Percentiles rank a stretch among this genome's conserved stretches.
Evolutionary conservation across 768 basidiomycete species (phyloP).

Genomic region (Strobilomyces confusus): DNA sequence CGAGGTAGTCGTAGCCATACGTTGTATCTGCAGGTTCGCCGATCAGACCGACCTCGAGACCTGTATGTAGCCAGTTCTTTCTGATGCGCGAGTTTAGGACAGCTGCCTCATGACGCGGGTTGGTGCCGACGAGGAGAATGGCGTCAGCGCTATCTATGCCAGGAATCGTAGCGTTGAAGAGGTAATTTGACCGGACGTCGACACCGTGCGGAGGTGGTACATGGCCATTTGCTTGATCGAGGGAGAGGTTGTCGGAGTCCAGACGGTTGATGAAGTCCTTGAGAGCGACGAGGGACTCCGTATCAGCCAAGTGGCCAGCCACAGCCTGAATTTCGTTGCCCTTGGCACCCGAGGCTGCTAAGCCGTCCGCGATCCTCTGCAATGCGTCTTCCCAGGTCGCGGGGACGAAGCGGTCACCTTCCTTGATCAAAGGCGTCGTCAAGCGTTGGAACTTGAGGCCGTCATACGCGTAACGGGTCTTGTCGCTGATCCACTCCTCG

Average conservation of each 20-base stretch:
- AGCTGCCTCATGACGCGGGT: conserved; percentile 95
- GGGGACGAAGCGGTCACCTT: conserved; percentile 88
- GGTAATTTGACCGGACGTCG: conserved; percentile 92
- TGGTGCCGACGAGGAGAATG: conserved; percentile 92
- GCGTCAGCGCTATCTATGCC: conserved; percentile 89
- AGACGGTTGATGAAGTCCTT: conserved; percentile 92
- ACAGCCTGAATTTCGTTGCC: conserved; percentile 94
- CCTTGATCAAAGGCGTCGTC: conserved; percentile 85
- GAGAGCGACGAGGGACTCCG: conserved; percentile 88
- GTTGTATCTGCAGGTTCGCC: conserved; percentile 89
- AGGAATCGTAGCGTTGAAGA: conserved; percentile 92
- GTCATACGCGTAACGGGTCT: conserved; percentile 95
- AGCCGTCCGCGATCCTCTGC: conserved; percentile 70
- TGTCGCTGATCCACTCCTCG: conserved; percentile 99
- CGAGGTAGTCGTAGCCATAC: conserved; percentile 92
- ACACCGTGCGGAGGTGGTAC: conserved; percentile 73
- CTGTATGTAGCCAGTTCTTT: conserved; percentile 87
- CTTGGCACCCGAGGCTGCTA: conserved; percentile 73
- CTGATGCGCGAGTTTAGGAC: conserved; percentile 96
- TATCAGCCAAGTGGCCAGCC: conserved; percentile 90
- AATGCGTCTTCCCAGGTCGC: conserved; percentile 92
- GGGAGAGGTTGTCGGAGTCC: conserved; percentile 88
- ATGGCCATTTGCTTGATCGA: conserved; percentile 70
- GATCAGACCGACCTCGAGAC: conserved; percentile 83
- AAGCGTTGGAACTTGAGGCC: conserved; percentile 93